Conservation (phyloP, 1,139 yeast species). For the Hemisphaericaspora xylofermentans region DNA sequence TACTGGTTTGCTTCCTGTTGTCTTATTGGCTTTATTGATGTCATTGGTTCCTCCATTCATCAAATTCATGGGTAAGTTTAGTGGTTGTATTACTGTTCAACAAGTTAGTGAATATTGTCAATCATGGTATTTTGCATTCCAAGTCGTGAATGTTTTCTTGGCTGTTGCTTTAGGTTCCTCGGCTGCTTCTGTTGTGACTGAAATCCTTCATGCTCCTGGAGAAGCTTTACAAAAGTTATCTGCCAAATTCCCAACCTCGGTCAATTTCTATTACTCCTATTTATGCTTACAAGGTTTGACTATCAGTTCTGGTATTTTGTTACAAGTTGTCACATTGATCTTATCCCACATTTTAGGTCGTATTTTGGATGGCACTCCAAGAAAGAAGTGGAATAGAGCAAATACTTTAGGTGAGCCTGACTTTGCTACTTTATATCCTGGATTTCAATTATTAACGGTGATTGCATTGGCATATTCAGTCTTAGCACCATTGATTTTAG, state of each 20-base stretch:
- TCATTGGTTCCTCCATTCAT: conserved; percentile 72
- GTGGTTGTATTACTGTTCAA: conserved; percentile 73
- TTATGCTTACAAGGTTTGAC: conserved; percentile 46
- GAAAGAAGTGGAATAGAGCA: conserved; percentile 49
- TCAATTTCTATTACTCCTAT: conserved; percentile 67
- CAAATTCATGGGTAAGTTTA: conserved; percentile 58
- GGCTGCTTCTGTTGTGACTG: conserved; percentile 65
- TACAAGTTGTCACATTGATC: conserved; percentile 44
- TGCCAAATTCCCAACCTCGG: conserved; percentile 62
- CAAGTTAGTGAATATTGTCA: conserved; percentile 80
- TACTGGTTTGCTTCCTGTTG: conserved; percentile 83
- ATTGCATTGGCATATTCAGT: conserved; percentile 42
- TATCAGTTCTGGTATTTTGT: conserved; percentile 37
- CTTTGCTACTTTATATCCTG: conserved; percentile 42
- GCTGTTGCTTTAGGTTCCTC: conserved; percentile 82
- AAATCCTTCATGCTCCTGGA: conserved; percentile 54
- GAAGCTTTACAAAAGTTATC: conserved; percentile 58
- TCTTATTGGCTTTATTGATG: conserved; percentile 81
- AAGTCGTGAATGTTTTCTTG: conserved; percentile 79
- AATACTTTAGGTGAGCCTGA: conserved; percentile 43
- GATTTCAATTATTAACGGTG: conserved; percentile 37
- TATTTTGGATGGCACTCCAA: conserved; percentile 46
- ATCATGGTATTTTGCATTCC: conserved; percentile 84
- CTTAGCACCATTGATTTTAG: conserved; percentile 47
- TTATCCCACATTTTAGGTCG: conserved; percentile 47